phyloP scores from a whole-genome alignment of 305 asterid genomes.

The Striga hermonthica region DNA sequence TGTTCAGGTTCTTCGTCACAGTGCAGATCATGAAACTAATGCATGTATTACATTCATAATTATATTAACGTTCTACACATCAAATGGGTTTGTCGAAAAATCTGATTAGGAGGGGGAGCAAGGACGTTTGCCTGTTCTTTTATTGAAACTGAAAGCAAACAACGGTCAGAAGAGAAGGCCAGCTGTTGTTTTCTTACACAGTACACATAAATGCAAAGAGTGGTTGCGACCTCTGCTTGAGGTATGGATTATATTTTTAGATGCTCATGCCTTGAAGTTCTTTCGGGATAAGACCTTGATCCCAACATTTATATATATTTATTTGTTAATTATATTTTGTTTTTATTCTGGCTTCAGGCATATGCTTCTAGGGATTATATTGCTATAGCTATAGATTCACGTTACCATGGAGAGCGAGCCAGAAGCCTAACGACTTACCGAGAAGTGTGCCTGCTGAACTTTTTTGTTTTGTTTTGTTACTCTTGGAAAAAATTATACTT shows the following conservation, averaged over 20 bases:
- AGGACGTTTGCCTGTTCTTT: constrained; percentile 78
- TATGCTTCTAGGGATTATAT: constrained; percentile 90
- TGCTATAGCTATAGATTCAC: constrained; percentile 88
- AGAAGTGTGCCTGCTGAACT: constrained; percentile 50
- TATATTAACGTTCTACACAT: neutral
- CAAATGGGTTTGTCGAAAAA: constrained; percentile 2
- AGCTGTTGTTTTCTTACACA: constrained; percentile 74
- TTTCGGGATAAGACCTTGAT: constrained; percentile 24
- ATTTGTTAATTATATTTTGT: neutral
- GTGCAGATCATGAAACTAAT: constrained; percentile 2
- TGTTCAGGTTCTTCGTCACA: constrained; percentile 16
- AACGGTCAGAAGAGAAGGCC: constrained; percentile 54
- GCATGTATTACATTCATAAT: constrained; percentile 1
- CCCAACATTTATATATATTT: neutral
- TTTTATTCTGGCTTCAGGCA: constrained; percentile 50
- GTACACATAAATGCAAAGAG: constrained; percentile 88
- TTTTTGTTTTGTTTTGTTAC: constrained; percentile 25
- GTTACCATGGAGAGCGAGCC: constrained; percentile 97
- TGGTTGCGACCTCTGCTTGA: constrained; percentile 90
- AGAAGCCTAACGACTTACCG: constrained; percentile 64
- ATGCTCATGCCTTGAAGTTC: constrained; percentile 21
- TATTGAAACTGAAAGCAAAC: constrained; percentile 60
- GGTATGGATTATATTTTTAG: constrained; percentile 40
- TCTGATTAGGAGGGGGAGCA: constrained; percentile 74
- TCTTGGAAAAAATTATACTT: constrained; percentile 8